These are phyloP conservation scores for Teunomyces atbi DNA, from an alignment of 805 yeast genomes.

Conservation along the genomic window DNA sequence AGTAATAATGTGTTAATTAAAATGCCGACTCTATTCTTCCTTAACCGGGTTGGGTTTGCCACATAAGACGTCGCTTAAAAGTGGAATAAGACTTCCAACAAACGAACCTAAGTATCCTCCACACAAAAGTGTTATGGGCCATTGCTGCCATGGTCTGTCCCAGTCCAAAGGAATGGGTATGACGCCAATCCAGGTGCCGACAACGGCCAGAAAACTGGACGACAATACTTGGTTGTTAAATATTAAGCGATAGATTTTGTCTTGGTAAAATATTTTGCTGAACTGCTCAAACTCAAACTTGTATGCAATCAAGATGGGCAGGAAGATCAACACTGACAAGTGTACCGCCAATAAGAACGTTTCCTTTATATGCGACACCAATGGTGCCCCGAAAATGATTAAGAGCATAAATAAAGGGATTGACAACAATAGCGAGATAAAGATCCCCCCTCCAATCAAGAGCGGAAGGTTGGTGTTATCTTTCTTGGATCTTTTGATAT, in stretches of 20 bases:
- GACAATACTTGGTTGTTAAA: conserved; percentile 27
- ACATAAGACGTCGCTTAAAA: not conserved
- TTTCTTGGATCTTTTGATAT: conserved; percentile 6
- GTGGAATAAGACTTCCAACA: conserved; percentile 45
- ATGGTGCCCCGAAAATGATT: conserved; percentile 80
- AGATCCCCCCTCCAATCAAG: conserved; percentile 20
- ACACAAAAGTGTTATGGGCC: conserved; percentile 85
- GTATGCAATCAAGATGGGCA: conserved; percentile 60
- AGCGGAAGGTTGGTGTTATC: conserved; percentile 8
- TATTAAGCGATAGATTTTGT: conserved; percentile 28
- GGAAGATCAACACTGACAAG: conserved; percentile 55
- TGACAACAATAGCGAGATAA: conserved; percentile 35
- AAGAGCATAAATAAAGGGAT: conserved; percentile 40
- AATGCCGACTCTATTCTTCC: conserved; percentile 1
- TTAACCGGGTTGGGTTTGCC: not conserved
- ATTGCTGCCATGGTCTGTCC: conserved; percentile 96
- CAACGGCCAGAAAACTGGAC: conserved; percentile 22
- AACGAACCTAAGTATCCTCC: conserved; percentile 79
- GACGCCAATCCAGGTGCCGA: conserved; percentile 93
- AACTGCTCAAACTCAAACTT: conserved; percentile 48
- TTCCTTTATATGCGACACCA: conserved; percentile 48
- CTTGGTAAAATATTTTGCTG: conserved; percentile 17
- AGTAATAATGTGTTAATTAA: not conserved
- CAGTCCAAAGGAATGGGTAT: conserved; percentile 94
- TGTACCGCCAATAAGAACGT: conserved; percentile 65